These are phyloP conservation scores for Penicillium subrubescens DNA, from an alignment of 495 filamentous ascomycete genomes.

Conservation along the genomic window DNA sequence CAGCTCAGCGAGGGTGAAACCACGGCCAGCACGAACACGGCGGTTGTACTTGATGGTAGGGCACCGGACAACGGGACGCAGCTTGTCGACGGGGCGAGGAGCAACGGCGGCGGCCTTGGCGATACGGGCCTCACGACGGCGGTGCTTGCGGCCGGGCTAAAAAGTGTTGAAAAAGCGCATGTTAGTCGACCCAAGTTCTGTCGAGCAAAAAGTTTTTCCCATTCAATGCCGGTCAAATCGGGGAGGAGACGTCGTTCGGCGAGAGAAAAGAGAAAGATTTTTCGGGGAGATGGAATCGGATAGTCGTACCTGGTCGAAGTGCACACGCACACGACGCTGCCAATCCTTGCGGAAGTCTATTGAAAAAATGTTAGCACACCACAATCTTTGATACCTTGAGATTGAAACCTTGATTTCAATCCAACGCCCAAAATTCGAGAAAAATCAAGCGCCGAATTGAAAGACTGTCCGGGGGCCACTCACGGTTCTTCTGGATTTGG, in stretches of 20 bases:
- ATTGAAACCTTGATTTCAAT: background rate
- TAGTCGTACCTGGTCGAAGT: slow-evolving; percentile 95
- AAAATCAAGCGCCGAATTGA: slow-evolving; percentile 2
- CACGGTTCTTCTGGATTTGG: slow-evolving; percentile 97
- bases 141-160: slow-evolving; percentile 92
- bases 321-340: slow-evolving; percentile 95
- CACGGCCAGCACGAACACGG: slow-evolving; percentile 91
- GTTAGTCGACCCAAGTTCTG: slow-evolving; percentile 34
- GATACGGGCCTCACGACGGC: slow-evolving; percentile 84
- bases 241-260: slow-evolving; percentile 19
- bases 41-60: slow-evolving; percentile 98
- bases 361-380: slow-evolving; percentile 33
- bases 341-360: slow-evolving; percentile 99
- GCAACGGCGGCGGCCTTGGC: slow-evolving; percentile 91
- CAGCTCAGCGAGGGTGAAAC: slow-evolving; percentile 94
- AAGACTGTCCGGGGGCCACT: slow-evolving; percentile 39
- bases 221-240: slow-evolving; percentile 21
- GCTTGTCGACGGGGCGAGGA: slow-evolving; percentile 94
- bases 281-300: slow-evolving; percentile 20
- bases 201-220: slow-evolving; percentile 16
- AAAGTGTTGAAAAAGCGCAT: slow-evolving; percentile 19
- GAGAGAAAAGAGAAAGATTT: slow-evolving; percentile 25
- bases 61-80: slow-evolving; percentile 93
- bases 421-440: background rate
- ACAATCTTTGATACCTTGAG: slow-evolving; percentile 23